Conservation (phyloP, 768 basidiomycete genomes). For the Pleurotus citrinopileatus region DNA sequence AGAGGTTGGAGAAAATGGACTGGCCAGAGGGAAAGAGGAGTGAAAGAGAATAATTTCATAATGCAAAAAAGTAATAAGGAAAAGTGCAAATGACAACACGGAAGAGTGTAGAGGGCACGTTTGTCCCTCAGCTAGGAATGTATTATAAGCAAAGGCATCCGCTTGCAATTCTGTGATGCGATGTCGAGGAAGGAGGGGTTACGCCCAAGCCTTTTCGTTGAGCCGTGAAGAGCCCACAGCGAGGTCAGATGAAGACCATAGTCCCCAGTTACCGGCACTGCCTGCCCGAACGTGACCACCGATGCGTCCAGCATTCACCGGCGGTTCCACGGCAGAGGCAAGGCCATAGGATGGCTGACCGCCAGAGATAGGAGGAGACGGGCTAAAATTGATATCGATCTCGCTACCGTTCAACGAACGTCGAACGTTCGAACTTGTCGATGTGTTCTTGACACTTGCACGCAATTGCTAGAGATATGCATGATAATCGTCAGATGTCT, state of each 20-base stretch:
- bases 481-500: constrained; percentile 2
- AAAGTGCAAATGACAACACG: constrained; percentile 17
- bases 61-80: constrained; percentile 15
- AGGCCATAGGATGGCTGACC: constrained; percentile 23
- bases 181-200: constrained; percentile 17
- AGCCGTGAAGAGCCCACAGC: constrained; percentile 48
- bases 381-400: constrained; percentile 53
- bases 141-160: constrained; percentile 16
- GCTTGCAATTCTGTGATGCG: constrained; percentile 9
- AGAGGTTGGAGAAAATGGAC: constrained; percentile 17
- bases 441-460: constrained; percentile 41
- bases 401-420: constrained; percentile 80
- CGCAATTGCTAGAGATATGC: constrained; percentile 31
- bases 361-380: constrained; percentile 48
- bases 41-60: constrained; percentile 15
- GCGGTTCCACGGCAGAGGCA: constrained; percentile 6
- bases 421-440: constrained; percentile 52
- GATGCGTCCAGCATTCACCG: constrained; percentile 32
- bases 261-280: constrained; percentile 80
- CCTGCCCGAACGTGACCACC: constrained; percentile 75
- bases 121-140: constrained; percentile 13
- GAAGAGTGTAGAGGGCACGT: constrained; percentile 15
- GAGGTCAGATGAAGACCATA: constrained; percentile 59
- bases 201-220: constrained; percentile 62
- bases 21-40: constrained; percentile 11